These are phyloP conservation scores for Fraxinus americana DNA, from an alignment of 257 asterid genomes.

Conservation along the genomic window DNA sequence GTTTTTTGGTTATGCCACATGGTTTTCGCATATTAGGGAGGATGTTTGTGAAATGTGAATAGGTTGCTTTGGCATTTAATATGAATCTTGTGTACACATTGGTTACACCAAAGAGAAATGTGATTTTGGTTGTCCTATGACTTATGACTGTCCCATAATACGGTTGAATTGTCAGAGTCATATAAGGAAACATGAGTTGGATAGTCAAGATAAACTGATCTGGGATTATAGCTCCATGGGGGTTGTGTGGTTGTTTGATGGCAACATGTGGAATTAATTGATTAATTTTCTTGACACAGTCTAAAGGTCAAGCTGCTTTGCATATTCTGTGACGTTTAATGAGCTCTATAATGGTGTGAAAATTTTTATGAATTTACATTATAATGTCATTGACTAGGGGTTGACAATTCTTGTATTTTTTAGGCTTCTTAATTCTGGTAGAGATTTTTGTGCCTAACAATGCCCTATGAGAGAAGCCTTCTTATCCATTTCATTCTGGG, in stretches of 20 bases:
- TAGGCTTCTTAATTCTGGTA: too few relatives aligned
- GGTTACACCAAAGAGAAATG: background rate
- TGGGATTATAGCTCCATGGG: background rate
- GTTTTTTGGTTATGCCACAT: background rate
- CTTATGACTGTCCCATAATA: background rate
- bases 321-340: background rate
- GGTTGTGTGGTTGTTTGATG: background rate
- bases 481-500: background rate
- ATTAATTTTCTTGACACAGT: background rate
- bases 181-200: background rate
- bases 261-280: background rate
- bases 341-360: background rate
- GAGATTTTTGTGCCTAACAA: background rate
- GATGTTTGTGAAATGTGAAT: background rate
- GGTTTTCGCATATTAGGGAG: background rate
- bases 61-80: background rate
- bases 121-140: background rate
- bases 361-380: background rate
- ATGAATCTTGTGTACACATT: background rate
- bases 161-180: background rate
- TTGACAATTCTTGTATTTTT: background rate
- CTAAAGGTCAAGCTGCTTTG: background rate
- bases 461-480: background rate
- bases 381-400: background rate
- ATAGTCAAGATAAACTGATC: background rate